Evolutionary conservation across 2,329 filamentous ascomycete genomes (phyloP), one percentile per base, ranked within the genome.

Genomic region (Colletotrichum camelliae): DNA sequence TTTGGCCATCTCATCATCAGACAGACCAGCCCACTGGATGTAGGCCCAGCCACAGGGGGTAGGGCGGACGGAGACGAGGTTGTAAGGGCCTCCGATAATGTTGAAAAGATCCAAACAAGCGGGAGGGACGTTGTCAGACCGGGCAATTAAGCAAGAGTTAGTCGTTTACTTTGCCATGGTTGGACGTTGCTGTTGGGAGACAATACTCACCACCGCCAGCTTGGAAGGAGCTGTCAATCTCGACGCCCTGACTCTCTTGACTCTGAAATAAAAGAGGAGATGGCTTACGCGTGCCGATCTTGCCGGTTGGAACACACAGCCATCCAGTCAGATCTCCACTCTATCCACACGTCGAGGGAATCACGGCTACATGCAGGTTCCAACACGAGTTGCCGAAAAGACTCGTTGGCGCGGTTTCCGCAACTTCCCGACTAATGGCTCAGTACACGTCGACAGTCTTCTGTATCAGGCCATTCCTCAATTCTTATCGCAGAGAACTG

Each of bases 351-450:
- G 39, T n/a, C 39, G 18, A 43, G 39, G 8, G 1, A 4, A n/a
- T n/a, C 39, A n/a, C 18, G 39, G 4, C 39, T 21, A 21, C 21
- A 21, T 21, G 21, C 16, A n/a, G 2, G 7, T 43, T 43, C 39
- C 39, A 48, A 48, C 43, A 48, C 18, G 43, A 48, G 43, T 4
- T 6, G 43, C 43, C 7, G 18, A 21, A 48, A 13, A 48, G 43
- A 48, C 3, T 48, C 18, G 1, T 0, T 48, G 43, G n/a, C 10
- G 43, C 43, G 43, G n/a, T 48, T 21, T 4, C 1, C 18, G 39
- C 8, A 2, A n/a, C 18, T n/a, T n/a, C 3, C 9, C 5, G 39
- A 43, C 18, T 6, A 10, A 43, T 6, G 1, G 4, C 1, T 48
- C 18, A 1, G 39, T 5, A 3, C 37, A 18, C 4, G n/a, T 48